These are phyloP conservation scores for Rhododendron ovatum DNA, from an alignment of 148 eudicot species.

Conservation along the genomic window DNA sequence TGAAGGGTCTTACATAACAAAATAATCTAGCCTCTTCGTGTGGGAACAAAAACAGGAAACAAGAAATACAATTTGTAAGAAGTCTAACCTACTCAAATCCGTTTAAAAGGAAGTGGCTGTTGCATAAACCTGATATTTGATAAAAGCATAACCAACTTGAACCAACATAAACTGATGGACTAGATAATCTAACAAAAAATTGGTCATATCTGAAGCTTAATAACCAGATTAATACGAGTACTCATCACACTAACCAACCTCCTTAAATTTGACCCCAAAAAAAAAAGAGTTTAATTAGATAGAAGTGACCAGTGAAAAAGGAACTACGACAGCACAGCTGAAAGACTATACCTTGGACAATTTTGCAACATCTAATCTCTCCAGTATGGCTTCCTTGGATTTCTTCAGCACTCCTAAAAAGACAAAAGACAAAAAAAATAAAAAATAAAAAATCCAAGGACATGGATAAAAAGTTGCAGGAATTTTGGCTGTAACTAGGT, in stretches of 20 bases:
- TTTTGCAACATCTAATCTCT: constrained; percentile 32
- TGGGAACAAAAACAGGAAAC: not conserved
- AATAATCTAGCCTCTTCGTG: not conserved
- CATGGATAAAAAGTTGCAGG: not conserved
- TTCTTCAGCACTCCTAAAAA: constrained; percentile 75
- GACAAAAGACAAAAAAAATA: not conserved
- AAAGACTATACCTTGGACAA: constrained; percentile 47
- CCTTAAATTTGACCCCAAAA: not conserved
- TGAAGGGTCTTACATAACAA: not conserved
- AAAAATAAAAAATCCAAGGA: not conserved
- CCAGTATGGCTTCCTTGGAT: constrained; percentile 50
- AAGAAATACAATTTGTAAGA: not conserved
- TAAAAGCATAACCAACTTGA: no score
- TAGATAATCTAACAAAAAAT: not conserved
- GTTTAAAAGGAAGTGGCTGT: not conserved
- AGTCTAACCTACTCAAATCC: not conserved
- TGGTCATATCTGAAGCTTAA: not conserved
- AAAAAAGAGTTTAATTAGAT: not conserved
- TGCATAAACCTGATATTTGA: not conserved
- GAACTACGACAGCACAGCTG: not conserved
- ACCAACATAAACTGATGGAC: not conserved
- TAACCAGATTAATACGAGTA: not conserved
- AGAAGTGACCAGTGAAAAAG: not conserved
- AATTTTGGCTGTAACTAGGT: not conserved
- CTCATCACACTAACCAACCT: not conserved